Conservation (phyloP, 345 rosid species). For the Dimocarpus longan region DNA sequence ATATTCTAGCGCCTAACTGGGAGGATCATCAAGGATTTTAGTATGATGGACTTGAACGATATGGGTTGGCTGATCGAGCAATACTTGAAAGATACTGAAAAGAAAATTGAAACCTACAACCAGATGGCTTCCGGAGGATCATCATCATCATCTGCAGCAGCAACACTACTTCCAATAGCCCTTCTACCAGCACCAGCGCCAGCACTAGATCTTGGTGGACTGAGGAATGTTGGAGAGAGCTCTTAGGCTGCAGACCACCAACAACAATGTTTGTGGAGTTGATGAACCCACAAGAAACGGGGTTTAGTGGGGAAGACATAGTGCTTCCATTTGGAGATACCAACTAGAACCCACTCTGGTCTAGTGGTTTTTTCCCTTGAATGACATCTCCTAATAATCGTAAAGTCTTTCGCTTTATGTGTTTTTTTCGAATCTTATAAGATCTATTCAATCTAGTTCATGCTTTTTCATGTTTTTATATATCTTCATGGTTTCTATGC, state of each 20-base stretch:
- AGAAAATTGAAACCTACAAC: not conserved
- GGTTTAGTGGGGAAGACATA: slow-evolving; percentile 32
- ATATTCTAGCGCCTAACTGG: slow-evolving; percentile 35
- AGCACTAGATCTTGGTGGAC: not conserved
- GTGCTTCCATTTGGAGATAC: slow-evolving; percentile 27
- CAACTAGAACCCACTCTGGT: slow-evolving; percentile 19
- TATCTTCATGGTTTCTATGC: too few species aligned
- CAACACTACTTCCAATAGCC: too few species aligned
- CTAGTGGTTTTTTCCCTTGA: slow-evolving; percentile 21
- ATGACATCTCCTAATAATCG: not conserved
- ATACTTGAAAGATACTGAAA: slow-evolving; percentile 22
- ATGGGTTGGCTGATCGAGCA: slow-evolving; percentile 39
- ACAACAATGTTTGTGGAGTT: slow-evolving; percentile 32
- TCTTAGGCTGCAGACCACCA: not conserved
- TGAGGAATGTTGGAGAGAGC: not conserved
- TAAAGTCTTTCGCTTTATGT: not conserved
- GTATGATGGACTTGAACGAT: slow-evolving; percentile 42
- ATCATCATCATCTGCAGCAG: not conserved
- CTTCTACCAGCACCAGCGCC: not conserved
- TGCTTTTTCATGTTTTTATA: not conserved
- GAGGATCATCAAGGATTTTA: slow-evolving; percentile 6
- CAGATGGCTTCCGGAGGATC: not conserved
- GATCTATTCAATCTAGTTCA: not conserved
- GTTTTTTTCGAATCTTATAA: not conserved
- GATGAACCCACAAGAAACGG: slow-evolving; percentile 21